Base-by-base conservation (phyloP, 495 filamentous ascomycete genomes). In the Penicillium antarcticum region DNA sequence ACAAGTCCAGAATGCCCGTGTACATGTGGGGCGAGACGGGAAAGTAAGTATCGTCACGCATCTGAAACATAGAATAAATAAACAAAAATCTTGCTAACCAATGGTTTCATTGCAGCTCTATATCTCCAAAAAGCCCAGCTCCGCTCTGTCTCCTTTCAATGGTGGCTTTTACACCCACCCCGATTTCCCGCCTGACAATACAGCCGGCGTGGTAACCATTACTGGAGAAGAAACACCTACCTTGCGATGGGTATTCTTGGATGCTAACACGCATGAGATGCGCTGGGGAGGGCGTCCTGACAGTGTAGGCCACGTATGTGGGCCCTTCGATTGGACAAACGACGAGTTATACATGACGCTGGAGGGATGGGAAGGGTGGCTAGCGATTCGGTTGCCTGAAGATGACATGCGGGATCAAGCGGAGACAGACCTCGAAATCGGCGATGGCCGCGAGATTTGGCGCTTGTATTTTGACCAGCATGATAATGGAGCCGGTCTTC, bases 251-350 rank as follows among this genome's bases (percentile, higher is more conserved):
- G 64, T 64, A 5, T 67, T 62, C 41, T 42, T 62, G 4, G 61
- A 65, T 37, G 24, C 34, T 12, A 19, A 56, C 16, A 65, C 61
- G 10, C 45, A 61, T 23, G 54, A 65, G 35, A 40, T 67, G 55
- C 48, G 53, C 13, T 67, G 65, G 65, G 65, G 65, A 14, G 65
- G 65, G 17, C 50, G 53, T 6, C 45, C 55, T 6, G 65, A 65
- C 12, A 52, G 45, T 8, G 52, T 59, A 42, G 65, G 53, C 31
- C 56, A 67, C 26, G 18, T 61, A 3, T 55, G 56, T 57, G 65
- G 65, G n/a, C 65, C 61, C 36, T 67, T 62, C 29, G 62, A 65
- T 29, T 61, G 60, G 57, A 61, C 65, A 3, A 55, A 59, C 34
- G 62, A 66, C 18, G 60, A 63, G 29, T 53, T 56, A 18, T 59